Conservation (phyloP, 2,329 filamentous ascomycete genomes). For the Colletotrichum sidae region DNA sequence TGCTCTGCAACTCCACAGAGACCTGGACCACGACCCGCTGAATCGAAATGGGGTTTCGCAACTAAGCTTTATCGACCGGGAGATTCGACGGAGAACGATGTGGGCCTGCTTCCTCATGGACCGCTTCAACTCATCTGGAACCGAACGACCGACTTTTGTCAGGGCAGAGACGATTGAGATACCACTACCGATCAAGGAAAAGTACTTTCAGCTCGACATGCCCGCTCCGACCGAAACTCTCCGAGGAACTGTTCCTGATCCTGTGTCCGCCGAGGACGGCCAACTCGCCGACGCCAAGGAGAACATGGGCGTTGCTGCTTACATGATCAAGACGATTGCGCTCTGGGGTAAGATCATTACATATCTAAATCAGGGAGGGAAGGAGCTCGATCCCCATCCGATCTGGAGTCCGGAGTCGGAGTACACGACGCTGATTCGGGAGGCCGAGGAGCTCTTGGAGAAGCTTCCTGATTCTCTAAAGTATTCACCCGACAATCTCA, state of each 20-base stretch:
- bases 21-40: constrained; percentile 84
- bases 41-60: constrained; percentile 71
- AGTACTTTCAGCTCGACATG: constrained; percentile 90
- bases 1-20: constrained; percentile 91
- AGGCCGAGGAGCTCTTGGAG: constrained; percentile 77
- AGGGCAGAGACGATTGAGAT: constrained; percentile 90
- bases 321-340: constrained; percentile 85
- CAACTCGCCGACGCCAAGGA: constrained; percentile 75
- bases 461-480: constrained; percentile 77
- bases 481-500: constrained; percentile 85
- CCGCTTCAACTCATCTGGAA: constrained; percentile 95
- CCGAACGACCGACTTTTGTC: constrained; percentile 90
- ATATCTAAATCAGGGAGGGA: constrained; percentile 91
- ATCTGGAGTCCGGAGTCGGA: constrained; percentile 88
- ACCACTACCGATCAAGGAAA: constrained; percentile 90
- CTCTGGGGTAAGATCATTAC: constrained; percentile 91
- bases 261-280: constrained; percentile 71
- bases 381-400: constrained; percentile 78
- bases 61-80: constrained; percentile 90
- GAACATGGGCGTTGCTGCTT: constrained; percentile 95
- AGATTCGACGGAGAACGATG: constrained; percentile 94
- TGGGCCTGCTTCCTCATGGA: constrained; percentile 99
- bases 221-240: constrained; percentile 88
- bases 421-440: constrained; percentile 76
- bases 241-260: constrained; percentile 75